Base-by-base conservation (phyloP, 257 asterid genomes). In the Schizonepeta tenuifolia region DNA sequence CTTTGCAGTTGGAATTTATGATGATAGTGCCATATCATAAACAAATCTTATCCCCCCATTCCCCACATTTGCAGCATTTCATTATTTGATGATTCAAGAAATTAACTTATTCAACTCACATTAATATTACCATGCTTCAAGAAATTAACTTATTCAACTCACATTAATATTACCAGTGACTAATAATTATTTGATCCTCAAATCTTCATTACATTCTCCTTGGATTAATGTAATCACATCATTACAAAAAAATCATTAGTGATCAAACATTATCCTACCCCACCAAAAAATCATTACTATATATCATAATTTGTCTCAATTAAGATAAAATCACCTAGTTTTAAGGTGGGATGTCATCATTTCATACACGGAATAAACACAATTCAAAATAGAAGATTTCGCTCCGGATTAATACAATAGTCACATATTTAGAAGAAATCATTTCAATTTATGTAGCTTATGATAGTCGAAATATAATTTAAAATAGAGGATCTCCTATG, bases 1-100 rank as follows among this genome's bases (percentile, higher is more conserved):
- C 7, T 47, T 35, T 72, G 68, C 78, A 65, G 24, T 70, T 36
- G 62, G 44, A 60, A 80, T 80, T 80, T 56, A 75, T 72, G 75
- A 50, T 68, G 72, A 65, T 22, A 72, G 62, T 11, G 69, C 21
- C 76, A 47, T 40, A 0, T 74, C 76, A 54, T 49, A 6, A 17
- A n/a, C 51, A 38, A 38, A 36, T 54, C 35, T 43, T 43, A 67
- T 65, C 78, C 21, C 78, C 21, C 20, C 68, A 55, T 28, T 31
- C 1, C 36, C 36, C 36, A 20, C 41, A 57, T 9, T 0, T 18
- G 17, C 24, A 6, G 5, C 71, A 57, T 56, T 24, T 17, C 38
- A 24, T 59, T 24, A 40, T 75, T 22, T 5, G 17, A 63, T 56
- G 14, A 46, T 59, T 63, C 62, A n/a, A 20, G 24, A 20, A 35